Conservation (phyloP, 179 eudicot genomes). For the Drosera spatulata region DNA sequence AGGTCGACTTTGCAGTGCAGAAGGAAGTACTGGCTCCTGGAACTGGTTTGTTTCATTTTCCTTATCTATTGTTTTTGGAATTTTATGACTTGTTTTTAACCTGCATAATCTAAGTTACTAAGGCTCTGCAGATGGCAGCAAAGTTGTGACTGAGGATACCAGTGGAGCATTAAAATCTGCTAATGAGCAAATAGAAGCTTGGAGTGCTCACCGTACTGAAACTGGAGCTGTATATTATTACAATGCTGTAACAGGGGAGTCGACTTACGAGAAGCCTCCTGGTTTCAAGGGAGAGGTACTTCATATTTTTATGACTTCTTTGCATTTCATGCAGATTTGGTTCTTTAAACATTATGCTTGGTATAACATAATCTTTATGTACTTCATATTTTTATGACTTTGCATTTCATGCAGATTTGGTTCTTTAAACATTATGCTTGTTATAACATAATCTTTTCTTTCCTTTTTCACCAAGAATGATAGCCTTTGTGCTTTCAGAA, state of each 20-base stretch:
- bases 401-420: background rate
- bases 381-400: slow-evolving; percentile 3
- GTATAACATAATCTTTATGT: slow-evolving; percentile 18
- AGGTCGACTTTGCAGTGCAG: slow-evolving; percentile 23
- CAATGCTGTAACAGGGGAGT: slow-evolving; percentile 76
- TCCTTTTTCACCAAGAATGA: too few relatives aligned
- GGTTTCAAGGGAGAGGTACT: slow-evolving; percentile 84
- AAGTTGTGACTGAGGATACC: slow-evolving; percentile 25
- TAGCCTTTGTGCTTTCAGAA: too few relatives aligned
- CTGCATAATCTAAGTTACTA: slow-evolving; percentile 1
- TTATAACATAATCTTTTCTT: background rate
- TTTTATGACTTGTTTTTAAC: background rate
- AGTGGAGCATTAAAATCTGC: slow-evolving; percentile 18
- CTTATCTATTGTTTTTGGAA: background rate
- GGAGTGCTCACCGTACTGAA: slow-evolving; percentile 96
- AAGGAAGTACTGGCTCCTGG: slow-evolving; percentile 62
- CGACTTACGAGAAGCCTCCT: slow-evolving; percentile 83
- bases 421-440: too few relatives aligned
- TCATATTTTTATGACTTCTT: background rate
- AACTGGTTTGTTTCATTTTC: slow-evolving; percentile 37
- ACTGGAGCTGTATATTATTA: slow-evolving; percentile 81
- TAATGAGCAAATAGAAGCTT: slow-evolving; percentile 48
- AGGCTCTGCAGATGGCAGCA: slow-evolving; percentile 31
- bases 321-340: background rate
- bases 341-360: background rate